Base-by-base conservation (phyloP, 768 basidiomycete species). In the Lactarius psammicola region DNA sequence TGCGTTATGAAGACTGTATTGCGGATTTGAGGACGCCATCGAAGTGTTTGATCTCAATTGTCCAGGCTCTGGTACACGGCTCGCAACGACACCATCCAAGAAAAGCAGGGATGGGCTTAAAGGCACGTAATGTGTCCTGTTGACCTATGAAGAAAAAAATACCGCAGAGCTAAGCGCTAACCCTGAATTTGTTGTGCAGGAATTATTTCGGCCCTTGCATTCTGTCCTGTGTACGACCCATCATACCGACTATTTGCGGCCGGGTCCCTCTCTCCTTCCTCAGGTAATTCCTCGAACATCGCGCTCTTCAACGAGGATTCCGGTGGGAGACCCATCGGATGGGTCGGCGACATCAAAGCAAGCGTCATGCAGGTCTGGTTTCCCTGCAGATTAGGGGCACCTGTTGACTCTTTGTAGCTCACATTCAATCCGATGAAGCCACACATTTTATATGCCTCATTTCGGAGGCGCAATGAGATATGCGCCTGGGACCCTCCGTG, bases 71-170 rank as follows among this genome's bases (percentile, higher is more conserved):
- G 91, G 92, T 2, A 82, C 80, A 0, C 83, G 95, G 2, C 69
- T 94, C 3, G 81, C 78, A 18, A 94, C 90, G 1, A 87, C 86
- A 0, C 85, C 87, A 1, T 86, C 86, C 0, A 87, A 87, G 74
- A 92, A 89, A 73, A 90, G 87, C 66, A 88, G 86, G 70, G 87
- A 91, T 59, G 95, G 95, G 0, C 80, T 97, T 54, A 96, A 94
- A 82, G 95, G 95, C 89, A 66, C 40, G 67, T 56, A 20, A 20
- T 23, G n/a, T 46, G 10, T 44, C 18, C 30, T 46, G 4, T 62
- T 55, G 31, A 68, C 46, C 42, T 23, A 28, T 33, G 40, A 26
- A 49, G 11, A 49, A 49, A 23, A 46, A 4, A 13, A 10, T 49
- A 11, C 4, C 23, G 11, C 44, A 46, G n/a, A 49, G 23, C 58